Percentiles rank a stretch among this genome's conserved stretches.
phyloP scores from a whole-genome alignment of 768 basidiomycete species.

The Lactarius sp. region DNA sequence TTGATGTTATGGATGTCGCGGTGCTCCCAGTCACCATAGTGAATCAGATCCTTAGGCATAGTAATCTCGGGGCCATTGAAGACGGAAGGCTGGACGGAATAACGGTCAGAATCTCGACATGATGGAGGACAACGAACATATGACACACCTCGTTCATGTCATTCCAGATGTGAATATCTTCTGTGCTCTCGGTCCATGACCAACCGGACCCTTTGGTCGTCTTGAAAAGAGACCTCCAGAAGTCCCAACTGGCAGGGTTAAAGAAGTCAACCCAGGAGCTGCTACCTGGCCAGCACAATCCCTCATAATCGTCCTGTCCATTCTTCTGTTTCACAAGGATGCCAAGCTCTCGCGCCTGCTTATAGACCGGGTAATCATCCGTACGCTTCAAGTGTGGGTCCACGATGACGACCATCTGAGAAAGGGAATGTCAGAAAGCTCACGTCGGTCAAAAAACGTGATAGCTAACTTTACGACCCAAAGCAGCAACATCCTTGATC shows the following conservation, averaged over 20 bases:
- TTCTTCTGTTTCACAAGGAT: constrained; percentile 78
- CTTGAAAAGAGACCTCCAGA: constrained; percentile 88
- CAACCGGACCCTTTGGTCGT: constrained; percentile 50
- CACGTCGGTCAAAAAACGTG: background rate
- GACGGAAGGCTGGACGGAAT: constrained; percentile 72
- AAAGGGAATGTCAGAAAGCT: constrained; percentile 11
- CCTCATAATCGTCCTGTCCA: constrained; percentile 84
- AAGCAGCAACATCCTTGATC: constrained; percentile 81
- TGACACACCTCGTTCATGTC: constrained; percentile 93
- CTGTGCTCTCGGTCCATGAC: constrained; percentile 77
- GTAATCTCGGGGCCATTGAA: constrained; percentile 98
- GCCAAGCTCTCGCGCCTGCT: constrained; percentile 75
- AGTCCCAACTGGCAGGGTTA: constrained; percentile 82
- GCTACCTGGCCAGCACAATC: constrained; percentile 98
- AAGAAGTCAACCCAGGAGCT: constrained; percentile 98
- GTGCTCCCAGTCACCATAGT: constrained; percentile 96
- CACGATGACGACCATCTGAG: constrained; percentile 95
- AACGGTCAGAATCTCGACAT: constrained; percentile 3
- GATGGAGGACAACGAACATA: background rate
- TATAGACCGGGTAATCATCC: constrained; percentile 74
- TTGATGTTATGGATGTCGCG: constrained; percentile 97
- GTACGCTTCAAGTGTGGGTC: constrained; percentile 94
- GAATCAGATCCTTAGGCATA: constrained; percentile 70
- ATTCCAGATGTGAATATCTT: constrained; percentile 92
- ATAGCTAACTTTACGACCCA: constrained; percentile 70